Evolutionary conservation across 2,329 filamentous ascomycete species (phyloP).

Genomic region (Clonostachys rosea): DNA sequence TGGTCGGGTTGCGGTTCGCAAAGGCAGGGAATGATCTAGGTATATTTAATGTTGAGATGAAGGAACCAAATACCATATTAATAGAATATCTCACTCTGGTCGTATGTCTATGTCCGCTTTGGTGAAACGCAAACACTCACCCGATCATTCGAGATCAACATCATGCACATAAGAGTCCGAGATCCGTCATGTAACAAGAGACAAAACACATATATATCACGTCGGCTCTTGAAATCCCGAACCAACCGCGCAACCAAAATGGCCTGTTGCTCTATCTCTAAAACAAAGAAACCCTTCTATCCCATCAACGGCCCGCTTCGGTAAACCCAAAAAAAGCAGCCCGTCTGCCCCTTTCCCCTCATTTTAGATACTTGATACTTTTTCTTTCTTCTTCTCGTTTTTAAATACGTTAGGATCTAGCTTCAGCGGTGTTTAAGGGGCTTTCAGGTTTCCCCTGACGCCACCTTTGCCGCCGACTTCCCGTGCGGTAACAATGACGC

Average conservation of each 20-base stretch:
- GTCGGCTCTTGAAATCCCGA: background rate
- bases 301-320: background rate
- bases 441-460: slow-evolving; percentile 56
- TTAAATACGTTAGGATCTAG: background rate
- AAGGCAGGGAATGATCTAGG: no score
- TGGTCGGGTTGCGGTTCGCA: background rate
- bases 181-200: no score
- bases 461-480: slow-evolving; percentile 87
- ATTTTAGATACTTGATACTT: background rate
- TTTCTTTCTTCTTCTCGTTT: slow-evolving; percentile 5
- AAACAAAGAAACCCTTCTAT: background rate
- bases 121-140: no score
- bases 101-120: no score
- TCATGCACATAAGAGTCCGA: no score
- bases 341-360: background rate
- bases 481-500: slow-evolving; percentile 73
- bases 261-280: background rate
- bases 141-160: no score
- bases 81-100: no score
- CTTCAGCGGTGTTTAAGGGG: slow-evolving; percentile 8
- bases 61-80: no score
- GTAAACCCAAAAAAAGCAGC: background rate
- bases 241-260: background rate
- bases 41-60: no score
- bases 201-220: no score